Base-by-base conservation (phyloP, 176 grass and related monocot genomes). In the Chrysopogon serrulatus region DNA sequence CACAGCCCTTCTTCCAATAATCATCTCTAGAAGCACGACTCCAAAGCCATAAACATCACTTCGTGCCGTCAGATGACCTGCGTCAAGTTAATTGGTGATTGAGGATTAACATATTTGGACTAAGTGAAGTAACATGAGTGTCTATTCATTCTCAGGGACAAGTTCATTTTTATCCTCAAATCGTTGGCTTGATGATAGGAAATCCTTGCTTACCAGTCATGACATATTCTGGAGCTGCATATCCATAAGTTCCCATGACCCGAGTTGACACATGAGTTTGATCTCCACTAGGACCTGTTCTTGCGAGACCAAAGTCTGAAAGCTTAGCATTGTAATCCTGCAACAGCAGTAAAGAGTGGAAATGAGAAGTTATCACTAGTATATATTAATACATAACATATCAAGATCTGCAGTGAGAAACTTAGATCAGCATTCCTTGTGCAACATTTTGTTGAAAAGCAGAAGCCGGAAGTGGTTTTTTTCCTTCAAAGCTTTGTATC, bases 281-380 rank as follows among this genome's bases (percentile, higher is more conserved):
- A 57, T 95, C 96, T 87, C 96, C 96, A 87, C 92, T 95, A 30
- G 96, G 96, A 12, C 96, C 96, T 59, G 92, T 94, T 87, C 90
- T 92, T 83, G 96, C 96, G 39, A 98, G 93, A 71, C 96, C 96
- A 80, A 98, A 98, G 86, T 98, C 96, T 54, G 96, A 98, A 74
- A 98, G 93, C 34, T 98, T 98, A 35, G 93, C 96, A 89, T 98
- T 98, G 79, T 98, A 95, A 40, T 95, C 93, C 96, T 98, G 89
- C 72, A 84, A 59, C 1, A 33, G 15, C 8, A 17, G 71, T 44
- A 42, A 71, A 86, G 71, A 77, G 31, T 65, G 66, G 87, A 17
- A 87, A n/a, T 44, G 23, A 37, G 44, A 56, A 27, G 42, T 57
- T 33, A 70, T 48, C 68, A 65, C 62, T 42, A 66, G 13, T 13